These are phyloP conservation scores for Chlorella sp. DNA, from an alignment of 139 green algal species.

Conservation along the genomic window DNA sequence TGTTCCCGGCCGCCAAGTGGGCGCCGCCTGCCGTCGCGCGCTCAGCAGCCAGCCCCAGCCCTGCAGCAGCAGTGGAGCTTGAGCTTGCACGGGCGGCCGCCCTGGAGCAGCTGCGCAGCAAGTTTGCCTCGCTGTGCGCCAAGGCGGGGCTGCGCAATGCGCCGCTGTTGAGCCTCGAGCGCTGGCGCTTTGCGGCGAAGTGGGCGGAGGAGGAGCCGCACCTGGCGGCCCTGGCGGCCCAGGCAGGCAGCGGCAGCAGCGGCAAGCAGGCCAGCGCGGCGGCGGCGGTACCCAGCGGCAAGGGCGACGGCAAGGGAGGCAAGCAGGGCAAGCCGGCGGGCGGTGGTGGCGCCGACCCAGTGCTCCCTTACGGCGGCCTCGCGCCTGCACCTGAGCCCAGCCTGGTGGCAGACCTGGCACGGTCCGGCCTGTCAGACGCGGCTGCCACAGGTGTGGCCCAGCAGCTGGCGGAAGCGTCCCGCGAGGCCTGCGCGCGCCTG, in stretches of 20 bases:
- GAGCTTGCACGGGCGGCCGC: not conserved
- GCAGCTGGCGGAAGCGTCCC: not conserved
- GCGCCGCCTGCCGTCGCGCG: not conserved
- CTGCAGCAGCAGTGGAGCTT: not conserved
- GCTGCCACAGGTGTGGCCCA: not conserved
- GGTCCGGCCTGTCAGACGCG: not conserved
- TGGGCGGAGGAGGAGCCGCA: not conserved
- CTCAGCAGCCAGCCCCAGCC: not conserved
- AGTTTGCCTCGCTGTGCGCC: not conserved
- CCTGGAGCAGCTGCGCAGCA: conserved; percentile 1
- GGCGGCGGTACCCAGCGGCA: not conserved
- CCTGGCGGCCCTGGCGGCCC: not conserved
- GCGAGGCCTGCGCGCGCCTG: not conserved
- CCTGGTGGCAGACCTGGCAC: not conserved
- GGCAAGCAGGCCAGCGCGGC: not conserved
- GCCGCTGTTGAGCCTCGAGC: not conserved
- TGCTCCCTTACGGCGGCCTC: not conserved
- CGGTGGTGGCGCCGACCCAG: not conserved
- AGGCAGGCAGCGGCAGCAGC: not conserved
- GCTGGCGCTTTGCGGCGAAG: not conserved
- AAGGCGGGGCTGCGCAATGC: conserved; percentile 1
- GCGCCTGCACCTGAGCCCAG: not conserved
- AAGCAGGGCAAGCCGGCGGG: not conserved
- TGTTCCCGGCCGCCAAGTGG: not conserved
- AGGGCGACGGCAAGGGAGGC: not conserved